Evolutionary conservation across 352 stramenopile species (phyloP), one percentile per base, ranked within the genome.

Genomic region (Phytopythium helicoides): DNA sequence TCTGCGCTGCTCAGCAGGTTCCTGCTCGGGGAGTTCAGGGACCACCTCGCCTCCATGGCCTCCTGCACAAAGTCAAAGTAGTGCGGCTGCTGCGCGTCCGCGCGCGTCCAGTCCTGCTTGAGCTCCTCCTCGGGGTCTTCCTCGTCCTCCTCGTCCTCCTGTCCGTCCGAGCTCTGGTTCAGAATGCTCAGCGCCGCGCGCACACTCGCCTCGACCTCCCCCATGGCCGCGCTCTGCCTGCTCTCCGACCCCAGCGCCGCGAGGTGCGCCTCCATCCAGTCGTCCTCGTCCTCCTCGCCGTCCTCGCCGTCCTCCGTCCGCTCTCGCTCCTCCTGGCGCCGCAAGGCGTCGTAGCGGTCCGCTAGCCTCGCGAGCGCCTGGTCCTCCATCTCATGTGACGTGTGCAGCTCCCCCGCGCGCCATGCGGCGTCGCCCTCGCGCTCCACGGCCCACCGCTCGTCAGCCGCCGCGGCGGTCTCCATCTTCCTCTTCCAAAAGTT

Each of bases 21-120:
- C 39, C 34, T 33, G 19, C 26, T 48, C 16, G 50, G 37, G 25
- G 50, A 57, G 21, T 19, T 23, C 8, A 46, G 19, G 0, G 46
- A 68, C 68, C 68, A 78, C 18, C 40, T 57, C 26, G 68, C 62
- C 37, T 74, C 65, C 61, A 76, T 71, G 28, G 68, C 57, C 31
- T 76, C 60, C 25, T 83, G 64, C n/a, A 85, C 62, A 60, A 83
- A 76, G 42, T 83, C 76, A 42, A 83, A 60, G 48, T 81, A 80
- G 12, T 41, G 38, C 1, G 49, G 49, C 12, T 16, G 44, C 6
- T 35, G 51, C 21, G 41, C 16, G 25, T 60, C 42, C 18, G 49
- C 49, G 40, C 33, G 40, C 12, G 28, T 40, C 8, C 21, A 31
- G 22, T 35, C 41, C 23, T 42, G 42, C 25, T 54, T 34, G 11